phyloP scores from a whole-genome alignment of 208 protist species.

The Trypanosoma caninum region DNA sequence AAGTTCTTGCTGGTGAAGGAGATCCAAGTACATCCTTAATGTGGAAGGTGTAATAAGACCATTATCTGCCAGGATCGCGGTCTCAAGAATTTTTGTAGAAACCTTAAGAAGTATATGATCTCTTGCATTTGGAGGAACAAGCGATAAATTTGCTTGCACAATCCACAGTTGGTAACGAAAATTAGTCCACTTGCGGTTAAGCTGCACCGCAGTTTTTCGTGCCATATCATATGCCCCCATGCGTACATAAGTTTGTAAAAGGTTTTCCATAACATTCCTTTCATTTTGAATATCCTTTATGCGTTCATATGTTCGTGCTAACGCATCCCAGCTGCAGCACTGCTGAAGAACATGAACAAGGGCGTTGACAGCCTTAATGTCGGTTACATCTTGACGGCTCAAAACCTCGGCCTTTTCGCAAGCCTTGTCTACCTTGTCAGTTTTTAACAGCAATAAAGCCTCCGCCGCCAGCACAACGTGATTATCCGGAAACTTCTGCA shows the following conservation, averaged over 20 bases:
- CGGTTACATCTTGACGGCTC: slow-evolving; percentile 39
- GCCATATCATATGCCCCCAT: slow-evolving; percentile 72
- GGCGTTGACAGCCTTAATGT: slow-evolving; percentile 56
- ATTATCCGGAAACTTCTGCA: slow-evolving; percentile 59
- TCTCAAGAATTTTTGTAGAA: slow-evolving; percentile 61
- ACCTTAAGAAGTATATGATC: slow-evolving; percentile 75
- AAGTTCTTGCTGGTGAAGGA: slow-evolving; percentile 65
- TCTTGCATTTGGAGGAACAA: slow-evolving; percentile 58
- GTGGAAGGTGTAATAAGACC: slow-evolving; percentile 54
- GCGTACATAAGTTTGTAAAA: slow-evolving; percentile 74
- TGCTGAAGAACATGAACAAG: slow-evolving; percentile 68
- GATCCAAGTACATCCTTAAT: slow-evolving; percentile 72
- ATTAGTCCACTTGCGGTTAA: slow-evolving; percentile 59
- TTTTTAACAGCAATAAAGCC: slow-evolving; percentile 47
- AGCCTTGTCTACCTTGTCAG: slow-evolving; percentile 29
- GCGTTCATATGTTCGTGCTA: slow-evolving; percentile 63
- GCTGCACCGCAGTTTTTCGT: slow-evolving; percentile 54
- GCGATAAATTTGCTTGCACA: slow-evolving; percentile 73
- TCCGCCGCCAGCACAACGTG: slow-evolving; percentile 55
- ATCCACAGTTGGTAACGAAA: slow-evolving; percentile 78
- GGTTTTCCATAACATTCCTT: slow-evolving; percentile 53
- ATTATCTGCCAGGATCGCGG: slow-evolving; percentile 58
- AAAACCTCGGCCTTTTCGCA: slow-evolving; percentile 46
- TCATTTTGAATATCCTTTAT: slow-evolving; percentile 53
- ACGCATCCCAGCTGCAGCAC: slow-evolving; percentile 64